A percentile compares a stretch with the other conserved stretches of the same genome.
Evolutionary conservation across 805 yeast species (phyloP).

Genomic region (Blastobotrys chiropterorum): DNA sequence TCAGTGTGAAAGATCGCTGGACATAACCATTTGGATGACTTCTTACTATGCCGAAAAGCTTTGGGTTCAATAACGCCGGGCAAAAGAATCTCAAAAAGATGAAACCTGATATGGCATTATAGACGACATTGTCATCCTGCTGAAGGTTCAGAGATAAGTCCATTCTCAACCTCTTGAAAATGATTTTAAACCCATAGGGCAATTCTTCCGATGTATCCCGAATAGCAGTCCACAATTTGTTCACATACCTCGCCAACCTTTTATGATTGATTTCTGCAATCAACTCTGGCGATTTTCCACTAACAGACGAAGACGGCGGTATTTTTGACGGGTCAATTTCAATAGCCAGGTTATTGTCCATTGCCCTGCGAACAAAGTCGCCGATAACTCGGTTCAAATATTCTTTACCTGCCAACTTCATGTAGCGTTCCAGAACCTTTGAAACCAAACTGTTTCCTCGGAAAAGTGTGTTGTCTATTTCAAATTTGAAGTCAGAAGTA

Average conservation of each 20-base stretch:
- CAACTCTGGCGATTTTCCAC: slow-evolving; percentile 20
- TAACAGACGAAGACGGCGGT: neutral
- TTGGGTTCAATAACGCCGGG: slow-evolving; percentile 89
- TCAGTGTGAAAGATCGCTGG: slow-evolving; percentile 71
- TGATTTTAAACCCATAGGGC: slow-evolving; percentile 59
- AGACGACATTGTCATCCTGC: slow-evolving; percentile 31
- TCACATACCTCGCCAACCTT: slow-evolving; percentile 45
- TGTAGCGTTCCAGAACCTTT: slow-evolving; percentile 71
- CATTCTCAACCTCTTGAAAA: slow-evolving; percentile 53
- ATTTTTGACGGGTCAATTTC: slow-evolving; percentile 77
- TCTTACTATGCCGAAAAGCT: slow-evolving; percentile 65
- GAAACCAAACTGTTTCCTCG: slow-evolving; percentile 83
- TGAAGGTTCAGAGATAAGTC: slow-evolving; percentile 9
- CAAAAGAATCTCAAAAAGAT: slow-evolving; percentile 79
- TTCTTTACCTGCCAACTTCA: slow-evolving; percentile 70
- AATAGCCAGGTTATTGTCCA: slow-evolving; percentile 47
- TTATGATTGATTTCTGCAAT: slow-evolving; percentile 44
- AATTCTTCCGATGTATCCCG: slow-evolving; percentile 64
- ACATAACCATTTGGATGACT: slow-evolving; percentile 64
- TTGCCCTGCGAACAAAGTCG: slow-evolving; percentile 51
- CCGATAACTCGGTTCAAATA: slow-evolving; percentile 71
- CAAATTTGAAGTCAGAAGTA: slow-evolving; percentile 17
- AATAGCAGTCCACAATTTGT: slow-evolving; percentile 61
- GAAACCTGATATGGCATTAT: slow-evolving; percentile 77
- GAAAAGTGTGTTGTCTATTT: slow-evolving; percentile 58